Conservation (phyloP, 768 basidiomycete genomes). For the Leccinellum albellum region DNA sequence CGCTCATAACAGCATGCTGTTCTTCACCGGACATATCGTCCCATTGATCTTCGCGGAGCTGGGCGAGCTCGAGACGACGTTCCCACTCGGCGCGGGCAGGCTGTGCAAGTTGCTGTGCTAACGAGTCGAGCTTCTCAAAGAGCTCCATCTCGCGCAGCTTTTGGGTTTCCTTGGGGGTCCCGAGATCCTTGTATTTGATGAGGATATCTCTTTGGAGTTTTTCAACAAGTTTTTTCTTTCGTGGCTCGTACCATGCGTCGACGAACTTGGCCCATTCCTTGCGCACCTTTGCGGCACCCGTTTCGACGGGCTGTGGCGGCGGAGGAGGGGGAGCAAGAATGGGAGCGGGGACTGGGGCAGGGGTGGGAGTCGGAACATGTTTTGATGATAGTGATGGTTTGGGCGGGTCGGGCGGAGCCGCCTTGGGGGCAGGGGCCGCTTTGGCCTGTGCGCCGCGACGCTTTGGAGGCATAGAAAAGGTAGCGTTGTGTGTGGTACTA, state of each 20-base stretch:
- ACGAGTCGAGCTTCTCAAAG: constrained; percentile 20
- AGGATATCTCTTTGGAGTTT: constrained; percentile 31
- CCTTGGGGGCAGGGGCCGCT: constrained; percentile 9
- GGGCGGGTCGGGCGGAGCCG: constrained; percentile 11
- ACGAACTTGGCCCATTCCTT: constrained; percentile 30
- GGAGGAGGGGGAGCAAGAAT: constrained; percentile 11
- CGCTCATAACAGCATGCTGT: constrained; percentile 28
- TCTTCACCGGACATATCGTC: constrained; percentile 30
- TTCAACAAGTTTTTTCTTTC: constrained; percentile 26
- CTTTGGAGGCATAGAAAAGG: constrained; percentile 28
- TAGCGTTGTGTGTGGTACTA: background rate
- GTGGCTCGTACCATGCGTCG: constrained; percentile 30
- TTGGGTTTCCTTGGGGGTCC: constrained; percentile 24
- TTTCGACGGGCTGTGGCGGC: constrained; percentile 18
- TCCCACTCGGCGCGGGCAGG: constrained; percentile 34
- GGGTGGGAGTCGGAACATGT: constrained; percentile 2
- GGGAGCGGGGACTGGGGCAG: constrained; percentile 1
- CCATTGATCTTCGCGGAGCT: constrained; percentile 30
- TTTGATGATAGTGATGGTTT: constrained; percentile 13
- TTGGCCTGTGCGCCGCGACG: constrained; percentile 23
- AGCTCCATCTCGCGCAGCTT: constrained; percentile 29
- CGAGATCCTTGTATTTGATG: constrained; percentile 30
- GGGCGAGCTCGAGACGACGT: constrained; percentile 28
- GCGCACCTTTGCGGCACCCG: constrained; percentile 24
- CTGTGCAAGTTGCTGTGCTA: constrained; percentile 24